Conservation (phyloP, 306 rosid species). For the Acacia melanoxylon region DNA sequence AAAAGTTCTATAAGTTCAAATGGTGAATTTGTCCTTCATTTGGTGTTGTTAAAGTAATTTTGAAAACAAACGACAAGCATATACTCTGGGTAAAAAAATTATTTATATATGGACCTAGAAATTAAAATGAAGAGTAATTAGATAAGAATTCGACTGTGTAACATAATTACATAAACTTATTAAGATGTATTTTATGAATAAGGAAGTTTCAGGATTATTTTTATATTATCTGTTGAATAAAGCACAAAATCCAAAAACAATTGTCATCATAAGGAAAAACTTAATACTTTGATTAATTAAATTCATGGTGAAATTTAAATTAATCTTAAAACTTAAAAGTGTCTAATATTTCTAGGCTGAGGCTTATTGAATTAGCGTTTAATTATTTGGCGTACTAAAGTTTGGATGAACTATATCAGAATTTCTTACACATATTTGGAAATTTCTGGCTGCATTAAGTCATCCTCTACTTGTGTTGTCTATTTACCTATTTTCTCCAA, state of each 20-base stretch:
- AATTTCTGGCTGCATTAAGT: neutral
- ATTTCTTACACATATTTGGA: neutral
- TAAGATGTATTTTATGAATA: neutral
- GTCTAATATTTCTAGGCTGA: neutral
- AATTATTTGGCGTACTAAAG: neutral
- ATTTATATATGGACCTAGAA: neutral
- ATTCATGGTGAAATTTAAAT: neutral
- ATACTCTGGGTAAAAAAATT: neutral
- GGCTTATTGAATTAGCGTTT: neutral
- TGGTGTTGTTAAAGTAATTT: neutral
- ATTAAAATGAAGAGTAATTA: too few species aligned
- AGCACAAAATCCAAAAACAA: neutral
- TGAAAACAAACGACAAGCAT: neutral
- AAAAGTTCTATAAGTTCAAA: neutral
- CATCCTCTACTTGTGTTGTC: neutral
- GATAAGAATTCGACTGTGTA: neutral
- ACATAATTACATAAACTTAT: neutral
- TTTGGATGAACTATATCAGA: neutral
- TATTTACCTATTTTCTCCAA: neutral
- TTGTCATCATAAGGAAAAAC: neutral
- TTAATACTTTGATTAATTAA: neutral
- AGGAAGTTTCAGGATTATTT: neutral
- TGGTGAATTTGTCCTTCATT: neutral
- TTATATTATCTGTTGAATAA: too few species aligned
- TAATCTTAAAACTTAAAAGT: neutral